Base-by-base conservation (phyloP, 441 rosid species). In the Erodium texanum region DNA sequence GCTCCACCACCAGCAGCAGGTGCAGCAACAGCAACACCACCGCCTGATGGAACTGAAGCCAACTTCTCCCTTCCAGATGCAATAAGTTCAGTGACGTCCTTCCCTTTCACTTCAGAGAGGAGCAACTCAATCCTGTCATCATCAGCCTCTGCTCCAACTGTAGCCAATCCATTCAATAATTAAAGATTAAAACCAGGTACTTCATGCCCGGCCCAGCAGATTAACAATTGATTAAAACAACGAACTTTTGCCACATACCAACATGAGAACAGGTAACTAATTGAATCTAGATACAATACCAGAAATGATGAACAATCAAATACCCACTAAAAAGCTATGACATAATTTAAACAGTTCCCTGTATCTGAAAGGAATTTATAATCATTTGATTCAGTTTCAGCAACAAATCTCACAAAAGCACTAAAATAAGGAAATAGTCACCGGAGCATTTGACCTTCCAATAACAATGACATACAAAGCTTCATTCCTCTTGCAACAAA, bases 101-200 rank as follows among this genome's bases (percentile, higher is more conserved):
- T 87, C 5, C 88, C 96, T 19, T 77, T 74, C 29, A 92, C 87
- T 79, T 83, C 79, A 3, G 82, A 74, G 72, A 92, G 52, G 45
- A 92, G 86, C 68, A 85, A 75, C 70, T 84, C 85, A 59, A 92
- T 82, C 80, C 77, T 85, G 5, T 83, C 88, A 4, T 84, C 89
- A 15, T 88, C 93, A 41, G 81, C 87, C 68, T 92, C 93, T 3
- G 81, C 88, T 56, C 98, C 98, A 77, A 89, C 98, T 92, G 80
- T 65, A 64, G 23, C 24, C 23, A 54, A 54, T 54, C 20, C 61
- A 54, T 18, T 18, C 20, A 19, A 5, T 18, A 18, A 54, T 54
- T 54, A 5, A 5, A 6, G 12, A 19, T 54, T 18, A 16, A 6
- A n/a, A 7, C 0, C 1, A 54, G 24, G 3, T 16, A 16, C 24